phyloP scores from a whole-genome alignment of 345 rosid species.

The Bruguiera gymnorhiza region DNA sequence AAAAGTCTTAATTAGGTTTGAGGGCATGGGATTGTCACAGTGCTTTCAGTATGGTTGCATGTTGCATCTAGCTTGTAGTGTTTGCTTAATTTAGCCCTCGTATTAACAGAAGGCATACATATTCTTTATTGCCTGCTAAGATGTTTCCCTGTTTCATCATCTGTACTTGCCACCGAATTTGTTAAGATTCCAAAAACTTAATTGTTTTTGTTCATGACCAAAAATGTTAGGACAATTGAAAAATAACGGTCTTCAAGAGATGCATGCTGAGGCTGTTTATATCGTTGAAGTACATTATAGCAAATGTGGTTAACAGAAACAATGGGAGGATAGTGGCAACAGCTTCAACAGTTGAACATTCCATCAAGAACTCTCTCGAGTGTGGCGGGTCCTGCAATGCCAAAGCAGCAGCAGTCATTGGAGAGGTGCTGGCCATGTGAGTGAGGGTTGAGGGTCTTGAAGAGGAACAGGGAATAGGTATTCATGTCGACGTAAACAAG shows the following conservation, averaged over 20 bases:
- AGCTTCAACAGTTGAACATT: slow-evolving; percentile 74
- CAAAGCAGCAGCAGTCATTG: slow-evolving; percentile 66
- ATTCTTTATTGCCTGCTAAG: too few species aligned
- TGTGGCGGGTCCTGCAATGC: slow-evolving; percentile 78
- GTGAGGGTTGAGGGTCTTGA: slow-evolving; percentile 74
- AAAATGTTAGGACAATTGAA: background rate
- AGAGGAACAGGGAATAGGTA: slow-evolving; percentile 71
- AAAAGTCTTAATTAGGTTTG: too few species aligned
- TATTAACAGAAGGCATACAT: too few species aligned
- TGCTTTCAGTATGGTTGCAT: too few species aligned
- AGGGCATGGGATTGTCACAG: too few species aligned
- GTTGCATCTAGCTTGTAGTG: too few species aligned
- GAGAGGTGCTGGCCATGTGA: slow-evolving; percentile 81
- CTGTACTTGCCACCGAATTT: too few species aligned
- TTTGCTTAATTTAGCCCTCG: too few species aligned
- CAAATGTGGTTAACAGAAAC: slow-evolving; percentile 74
- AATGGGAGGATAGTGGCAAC: slow-evolving; percentile 62
- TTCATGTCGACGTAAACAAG: slow-evolving; percentile 59
- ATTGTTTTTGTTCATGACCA: too few species aligned
- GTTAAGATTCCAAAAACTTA: too few species aligned
- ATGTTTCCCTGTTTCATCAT: too few species aligned
- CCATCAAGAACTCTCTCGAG: slow-evolving; percentile 66
- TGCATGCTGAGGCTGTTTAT: slow-evolving; percentile 61
- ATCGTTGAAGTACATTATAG: slow-evolving; percentile 75
- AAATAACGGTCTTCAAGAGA: slow-evolving; percentile 65